Percentiles rank a stretch among this genome's conserved stretches.
phyloP scores from a whole-genome alignment of 495 filamentous ascomycete genomes.

The Patellaria atrata region DNA sequence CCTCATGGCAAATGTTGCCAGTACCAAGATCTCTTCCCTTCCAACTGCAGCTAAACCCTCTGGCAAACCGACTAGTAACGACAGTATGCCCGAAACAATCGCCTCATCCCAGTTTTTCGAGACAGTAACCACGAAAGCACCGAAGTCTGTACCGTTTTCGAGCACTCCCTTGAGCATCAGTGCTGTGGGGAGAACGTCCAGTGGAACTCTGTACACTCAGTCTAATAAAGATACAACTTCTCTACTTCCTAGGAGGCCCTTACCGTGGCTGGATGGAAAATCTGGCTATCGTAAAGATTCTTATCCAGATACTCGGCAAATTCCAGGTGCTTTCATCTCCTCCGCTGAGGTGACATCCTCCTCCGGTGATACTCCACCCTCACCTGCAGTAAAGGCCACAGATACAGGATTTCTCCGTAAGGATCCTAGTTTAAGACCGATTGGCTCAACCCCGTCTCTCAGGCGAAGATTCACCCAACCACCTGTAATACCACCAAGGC shows the following conservation, averaged over 20 bases:
- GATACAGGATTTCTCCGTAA: background rate
- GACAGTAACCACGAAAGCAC: no score
- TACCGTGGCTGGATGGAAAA: constrained; percentile 18
- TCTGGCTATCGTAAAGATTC: background rate
- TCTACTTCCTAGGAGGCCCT: constrained; percentile 4
- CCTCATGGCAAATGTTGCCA: no score
- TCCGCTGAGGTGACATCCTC: background rate
- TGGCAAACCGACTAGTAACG: no score
- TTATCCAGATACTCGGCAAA: background rate
- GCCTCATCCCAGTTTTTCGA: no score
- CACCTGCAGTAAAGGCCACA: background rate
- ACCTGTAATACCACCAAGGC: constrained; percentile 1
- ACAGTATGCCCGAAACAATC: no score
- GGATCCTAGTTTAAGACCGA: constrained; percentile 2
- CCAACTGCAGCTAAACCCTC: no score
- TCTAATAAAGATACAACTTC: no score
- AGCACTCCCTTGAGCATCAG: no score
- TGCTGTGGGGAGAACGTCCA: no score
- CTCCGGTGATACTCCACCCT: background rate
- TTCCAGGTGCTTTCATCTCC: background rate
- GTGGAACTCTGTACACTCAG: no score
- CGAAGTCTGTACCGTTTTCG: no score
- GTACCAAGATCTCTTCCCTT: no score
- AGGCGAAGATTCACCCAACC: constrained; percentile 2
- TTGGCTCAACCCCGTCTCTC: constrained; percentile 7